These are phyloP conservation scores for Prunus dulcis DNA, from an alignment of 306 rosid genomes.

Conservation along the genomic window DNA sequence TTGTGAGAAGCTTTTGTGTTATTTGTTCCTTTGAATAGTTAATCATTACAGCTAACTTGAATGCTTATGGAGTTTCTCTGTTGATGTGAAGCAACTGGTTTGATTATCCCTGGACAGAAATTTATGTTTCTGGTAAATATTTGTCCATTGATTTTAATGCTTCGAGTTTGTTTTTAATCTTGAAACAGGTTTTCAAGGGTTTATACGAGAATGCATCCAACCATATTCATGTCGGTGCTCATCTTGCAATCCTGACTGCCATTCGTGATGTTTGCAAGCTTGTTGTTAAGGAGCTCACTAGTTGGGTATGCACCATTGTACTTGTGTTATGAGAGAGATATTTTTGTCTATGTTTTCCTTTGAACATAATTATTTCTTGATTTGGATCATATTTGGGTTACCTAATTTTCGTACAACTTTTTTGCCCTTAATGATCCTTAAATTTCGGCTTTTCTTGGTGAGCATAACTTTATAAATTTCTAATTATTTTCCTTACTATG, in stretches of 20 bases:
- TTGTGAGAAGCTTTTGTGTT: neutral
- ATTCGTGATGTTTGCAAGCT: slow-evolving; percentile 99
- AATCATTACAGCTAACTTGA: slow-evolving; percentile 4
- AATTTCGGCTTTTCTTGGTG: neutral
- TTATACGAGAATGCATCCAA: slow-evolving; percentile 80
- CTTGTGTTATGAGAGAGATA: neutral
- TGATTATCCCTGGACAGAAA: neutral
- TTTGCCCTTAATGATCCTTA: neutral
- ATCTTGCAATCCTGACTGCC: slow-evolving; percentile 81
- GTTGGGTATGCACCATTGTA: slow-evolving; percentile 70
- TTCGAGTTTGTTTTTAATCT: slow-evolving; percentile 5
- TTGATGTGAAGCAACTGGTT: slow-evolving; percentile 13
- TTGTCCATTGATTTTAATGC: neutral
- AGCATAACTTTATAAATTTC: neutral
- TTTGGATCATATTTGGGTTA: neutral
- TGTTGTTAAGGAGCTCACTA: slow-evolving; percentile 90
- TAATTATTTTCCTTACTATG: neutral
- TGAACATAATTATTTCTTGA: neutral
- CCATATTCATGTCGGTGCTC: slow-evolving; percentile 64
- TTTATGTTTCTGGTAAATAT: neutral
- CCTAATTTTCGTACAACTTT: neutral
- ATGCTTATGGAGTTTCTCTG: slow-evolving; percentile 6
- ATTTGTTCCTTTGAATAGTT: slow-evolving; percentile 2
- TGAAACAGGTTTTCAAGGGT: slow-evolving; percentile 72
- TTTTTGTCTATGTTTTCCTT: neutral